phyloP scores from a whole-genome alignment of 1,284 basidiomycete genomes.

The Pseudozyma hubeiensis region DNA sequence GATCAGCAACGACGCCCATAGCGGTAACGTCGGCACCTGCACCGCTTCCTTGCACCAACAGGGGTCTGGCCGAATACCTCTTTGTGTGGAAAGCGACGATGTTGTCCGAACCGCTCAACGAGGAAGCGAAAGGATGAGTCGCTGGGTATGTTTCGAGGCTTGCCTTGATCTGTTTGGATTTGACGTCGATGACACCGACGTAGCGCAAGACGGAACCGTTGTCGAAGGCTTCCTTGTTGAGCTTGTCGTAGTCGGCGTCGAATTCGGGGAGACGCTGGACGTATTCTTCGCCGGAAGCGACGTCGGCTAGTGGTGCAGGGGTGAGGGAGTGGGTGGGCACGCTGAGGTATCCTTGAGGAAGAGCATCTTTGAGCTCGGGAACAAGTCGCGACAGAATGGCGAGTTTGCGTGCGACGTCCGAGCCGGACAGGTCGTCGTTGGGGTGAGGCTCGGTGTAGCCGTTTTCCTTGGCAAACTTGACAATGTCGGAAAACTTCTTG shows the following conservation, averaged over 20 bases:
- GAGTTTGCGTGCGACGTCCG: constrained; percentile 95
- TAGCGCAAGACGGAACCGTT: constrained; percentile 88
- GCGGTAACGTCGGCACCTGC: constrained; percentile 97
- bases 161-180: constrained; percentile 80
- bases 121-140: constrained; percentile 92
- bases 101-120: constrained; percentile 94
- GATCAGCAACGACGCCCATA: constrained; percentile 91
- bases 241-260: constrained; percentile 81
- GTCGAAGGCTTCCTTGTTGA: constrained; percentile 80
- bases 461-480: constrained; percentile 86
- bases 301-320: constrained; percentile 78
- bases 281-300: constrained; percentile 75
- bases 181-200: constrained; percentile 92
- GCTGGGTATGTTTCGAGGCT: constrained; percentile 89
- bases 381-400: constrained; percentile 84
- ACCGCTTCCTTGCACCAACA: constrained; percentile 94
- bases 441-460: constrained; percentile 99
- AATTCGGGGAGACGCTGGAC: constrained; percentile 83
- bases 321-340: constrained; percentile 88
- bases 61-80: constrained; percentile 75
- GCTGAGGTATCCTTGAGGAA: constrained; percentile 80
- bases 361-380: constrained; percentile 58
- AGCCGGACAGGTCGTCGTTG: constrained; percentile 93
- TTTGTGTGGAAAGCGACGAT: constrained; percentile 97
- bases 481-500: constrained; percentile 84